Conservation (phyloP, 345 rosid genomes). For the Hypericum androsaemum region DNA sequence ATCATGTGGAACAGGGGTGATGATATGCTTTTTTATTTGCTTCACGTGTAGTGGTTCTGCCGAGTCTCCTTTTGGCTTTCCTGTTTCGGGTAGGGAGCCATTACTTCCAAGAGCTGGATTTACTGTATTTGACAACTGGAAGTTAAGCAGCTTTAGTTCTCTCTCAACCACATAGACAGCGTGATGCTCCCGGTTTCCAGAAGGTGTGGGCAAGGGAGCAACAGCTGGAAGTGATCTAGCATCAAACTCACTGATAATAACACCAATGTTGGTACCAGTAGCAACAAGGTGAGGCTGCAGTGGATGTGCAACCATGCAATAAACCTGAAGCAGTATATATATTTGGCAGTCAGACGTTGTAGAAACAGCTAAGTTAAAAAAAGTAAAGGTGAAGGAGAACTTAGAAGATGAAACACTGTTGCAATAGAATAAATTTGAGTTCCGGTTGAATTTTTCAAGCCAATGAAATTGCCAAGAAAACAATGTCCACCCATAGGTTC, state of each 20-base stretch:
- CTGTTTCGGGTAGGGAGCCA: constrained; percentile 74
- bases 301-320: constrained; percentile 97
- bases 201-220: constrained; percentile 68
- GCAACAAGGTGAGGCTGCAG: constrained; percentile 98
- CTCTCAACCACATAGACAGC: constrained; percentile 80
- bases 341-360: neutral
- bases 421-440: no score
- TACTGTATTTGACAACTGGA: constrained; percentile 68
- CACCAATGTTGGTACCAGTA: constrained; percentile 89
- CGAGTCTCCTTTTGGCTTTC: constrained; percentile 68
- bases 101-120: constrained; percentile 87
- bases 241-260: constrained; percentile 93
- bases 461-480: no score
- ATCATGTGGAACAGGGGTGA: constrained; percentile 95
- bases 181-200: constrained; percentile 90
- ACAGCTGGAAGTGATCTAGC: constrained; percentile 84
- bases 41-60: constrained; percentile 67
- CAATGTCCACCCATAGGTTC: no score
- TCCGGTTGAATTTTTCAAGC: no score
- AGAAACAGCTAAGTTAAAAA: constrained; percentile 22
- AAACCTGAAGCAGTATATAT: constrained; percentile 38
- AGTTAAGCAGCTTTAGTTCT: constrained; percentile 78
- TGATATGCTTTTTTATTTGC: constrained; percentile 79
- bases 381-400: neutral
- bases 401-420: neutral